Percentiles rank a stretch among this genome's conserved stretches.
Evolutionary conservation across 2,329 filamentous ascomycete species (phyloP).

Genomic region (Ophiobolus disseminans): DNA sequence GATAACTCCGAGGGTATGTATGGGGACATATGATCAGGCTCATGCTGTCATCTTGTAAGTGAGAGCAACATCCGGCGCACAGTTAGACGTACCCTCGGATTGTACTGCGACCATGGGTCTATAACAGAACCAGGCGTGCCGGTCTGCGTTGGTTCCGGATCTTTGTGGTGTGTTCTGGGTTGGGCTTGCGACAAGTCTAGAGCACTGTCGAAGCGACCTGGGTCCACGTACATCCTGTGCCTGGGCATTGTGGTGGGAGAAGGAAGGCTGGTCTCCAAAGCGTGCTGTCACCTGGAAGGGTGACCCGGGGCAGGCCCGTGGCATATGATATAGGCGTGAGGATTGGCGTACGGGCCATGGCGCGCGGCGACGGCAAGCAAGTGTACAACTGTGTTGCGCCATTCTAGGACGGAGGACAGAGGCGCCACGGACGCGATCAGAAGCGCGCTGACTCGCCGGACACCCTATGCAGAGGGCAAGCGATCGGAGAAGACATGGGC

Average conservation of each 20-base stretch:
- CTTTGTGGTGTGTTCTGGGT: background rate
- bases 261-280: no score
- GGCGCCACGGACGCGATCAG: no score
- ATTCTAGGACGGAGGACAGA: no score
- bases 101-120: conserved; percentile 12
- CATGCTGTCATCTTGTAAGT: conserved; percentile 1
- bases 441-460: no score
- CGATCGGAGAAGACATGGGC: no score
- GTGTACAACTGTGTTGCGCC: no score
- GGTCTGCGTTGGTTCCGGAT: background rate
- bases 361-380: no score
- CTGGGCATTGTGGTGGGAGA: conserved; percentile 5
- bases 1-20: background rate
- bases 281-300: no score
- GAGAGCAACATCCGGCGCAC: background rate
- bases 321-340: no score
- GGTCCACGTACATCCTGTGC: background rate
- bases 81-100: conserved; percentile 6
- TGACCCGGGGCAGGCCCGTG: no score
- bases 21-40: background rate
- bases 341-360: no score
- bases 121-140: conserved; percentile 1
- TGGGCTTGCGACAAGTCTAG: background rate
- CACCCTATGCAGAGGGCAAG: no score
- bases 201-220: conserved; percentile 2